A percentile compares a stretch with the other conserved stretches of the same genome.
phyloP scores from a whole-genome alignment of 2,329 filamentous ascomycete genomes.

The Colletotrichum sp. region DNA sequence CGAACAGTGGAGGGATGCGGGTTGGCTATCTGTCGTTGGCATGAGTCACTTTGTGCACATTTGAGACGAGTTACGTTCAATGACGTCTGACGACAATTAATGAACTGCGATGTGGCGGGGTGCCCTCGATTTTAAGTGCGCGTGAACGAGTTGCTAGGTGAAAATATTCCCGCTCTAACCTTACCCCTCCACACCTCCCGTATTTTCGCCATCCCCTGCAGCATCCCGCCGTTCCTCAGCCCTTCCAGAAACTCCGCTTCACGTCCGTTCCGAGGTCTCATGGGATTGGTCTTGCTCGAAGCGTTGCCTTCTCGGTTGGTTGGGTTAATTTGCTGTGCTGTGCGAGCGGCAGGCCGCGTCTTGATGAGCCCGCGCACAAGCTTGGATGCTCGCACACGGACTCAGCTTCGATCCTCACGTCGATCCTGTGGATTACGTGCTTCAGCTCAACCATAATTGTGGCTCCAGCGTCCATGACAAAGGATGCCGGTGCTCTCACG shows the following conservation, averaged over 20 bases:
- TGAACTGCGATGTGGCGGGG: too few relatives aligned
- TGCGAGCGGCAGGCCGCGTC: neutral
- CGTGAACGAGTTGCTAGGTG: neutral
- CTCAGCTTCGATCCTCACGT: neutral
- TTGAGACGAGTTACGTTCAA: neutral
- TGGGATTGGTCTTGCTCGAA: neutral
- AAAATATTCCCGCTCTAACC: neutral
- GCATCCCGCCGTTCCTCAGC: neutral
- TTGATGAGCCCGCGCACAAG: neutral
- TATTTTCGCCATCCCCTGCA: neutral
- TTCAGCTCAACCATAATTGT: neutral
- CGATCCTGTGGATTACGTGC: neutral
- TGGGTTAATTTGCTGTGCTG: neutral
- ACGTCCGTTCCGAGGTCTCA: neutral
- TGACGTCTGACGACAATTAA: neutral
- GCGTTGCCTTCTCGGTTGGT: neutral
- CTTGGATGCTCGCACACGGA: neutral
- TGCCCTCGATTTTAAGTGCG: neutral
- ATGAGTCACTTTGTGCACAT: neutral
- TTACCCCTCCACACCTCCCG: neutral
- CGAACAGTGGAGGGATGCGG: neutral
- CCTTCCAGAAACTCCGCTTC: neutral
- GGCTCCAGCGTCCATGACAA: neutral
- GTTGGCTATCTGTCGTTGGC: neutral
- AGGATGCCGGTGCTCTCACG: neutral